Evolutionary conservation across 2,329 filamentous ascomycete species (phyloP).

Genomic region (Pseudopithomyces chartarum): DNA sequence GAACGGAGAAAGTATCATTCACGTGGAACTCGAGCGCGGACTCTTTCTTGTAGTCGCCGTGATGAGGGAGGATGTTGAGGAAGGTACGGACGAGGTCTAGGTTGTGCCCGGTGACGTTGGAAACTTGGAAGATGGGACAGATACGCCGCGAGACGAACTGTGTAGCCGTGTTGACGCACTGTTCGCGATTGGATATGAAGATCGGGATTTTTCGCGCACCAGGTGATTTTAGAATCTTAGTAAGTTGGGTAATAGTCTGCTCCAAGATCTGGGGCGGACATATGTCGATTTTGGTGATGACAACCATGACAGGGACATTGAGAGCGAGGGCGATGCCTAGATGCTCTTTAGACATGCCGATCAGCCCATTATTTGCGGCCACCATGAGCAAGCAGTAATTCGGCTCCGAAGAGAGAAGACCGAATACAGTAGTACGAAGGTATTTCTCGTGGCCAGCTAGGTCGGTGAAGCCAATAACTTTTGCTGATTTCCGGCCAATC

Average conservation of each 20-base stretch:
- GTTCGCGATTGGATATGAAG: conserved; percentile 88
- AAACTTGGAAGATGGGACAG: conserved; percentile 96
- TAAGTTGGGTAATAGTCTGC: conserved; percentile 90
- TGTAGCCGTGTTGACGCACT: conserved; percentile 92
- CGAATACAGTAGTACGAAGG: conserved; percentile 93
- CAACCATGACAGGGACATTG: conserved; percentile 97
- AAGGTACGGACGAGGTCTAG: conserved; percentile 91
- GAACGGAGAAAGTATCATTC: conserved; percentile 97
- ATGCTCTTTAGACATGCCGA: conserved; percentile 99
- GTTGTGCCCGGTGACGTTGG: conserved; percentile 92
- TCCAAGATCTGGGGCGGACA: conserved; percentile 94
- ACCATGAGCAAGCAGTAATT: conserved; percentile 99
- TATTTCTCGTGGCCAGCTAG: conserved; percentile 95
- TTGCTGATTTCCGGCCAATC: conserved; percentile 90
- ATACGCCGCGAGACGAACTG: conserved; percentile 96
- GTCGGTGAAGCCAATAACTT: conserved; percentile 96
- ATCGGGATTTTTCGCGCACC: conserved; percentile 94
- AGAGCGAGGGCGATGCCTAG: conserved; percentile 91
- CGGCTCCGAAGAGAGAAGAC: conserved; percentile 88
- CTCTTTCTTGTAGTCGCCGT: conserved; percentile 87
- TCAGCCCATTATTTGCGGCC: conserved; percentile 93
- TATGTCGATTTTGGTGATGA: conserved; percentile 98
- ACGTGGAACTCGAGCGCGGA: conserved; percentile 91
- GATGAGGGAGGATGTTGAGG: conserved; percentile 91
- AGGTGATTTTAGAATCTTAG: conserved; percentile 89